These are phyloP conservation scores for Boletus reticuloceps DNA, from an alignment of 768 basidiomycete genomes.

Conservation along the genomic window DNA sequence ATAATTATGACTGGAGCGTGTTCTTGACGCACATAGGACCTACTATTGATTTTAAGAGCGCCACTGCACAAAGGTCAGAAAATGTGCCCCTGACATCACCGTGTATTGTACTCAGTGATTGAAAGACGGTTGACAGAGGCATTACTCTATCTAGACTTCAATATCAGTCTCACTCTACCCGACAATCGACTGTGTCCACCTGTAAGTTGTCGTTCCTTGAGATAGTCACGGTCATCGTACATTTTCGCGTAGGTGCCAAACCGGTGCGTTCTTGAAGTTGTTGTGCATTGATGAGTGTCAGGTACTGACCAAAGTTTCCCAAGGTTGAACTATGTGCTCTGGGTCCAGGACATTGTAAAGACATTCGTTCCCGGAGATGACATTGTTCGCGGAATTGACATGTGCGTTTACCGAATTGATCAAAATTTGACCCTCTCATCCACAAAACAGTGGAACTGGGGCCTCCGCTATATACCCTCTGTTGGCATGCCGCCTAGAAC, in stretches of 20 bases:
- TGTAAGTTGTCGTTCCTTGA: slow-evolving; percentile 42
- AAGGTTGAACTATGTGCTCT: slow-evolving; percentile 85
- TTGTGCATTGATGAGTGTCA: background rate
- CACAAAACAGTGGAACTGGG: slow-evolving; percentile 71
- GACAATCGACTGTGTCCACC: slow-evolving; percentile 82
- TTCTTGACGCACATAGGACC: slow-evolving; percentile 27
- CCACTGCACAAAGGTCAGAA: slow-evolving; percentile 62
- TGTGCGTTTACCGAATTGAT: slow-evolving; percentile 46
- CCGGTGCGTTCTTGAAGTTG: slow-evolving; percentile 39
- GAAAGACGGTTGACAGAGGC: slow-evolving; percentile 75
- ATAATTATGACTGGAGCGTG: slow-evolving; percentile 21
- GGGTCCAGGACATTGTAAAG: slow-evolving; percentile 70
- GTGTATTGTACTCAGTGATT: slow-evolving; percentile 8
- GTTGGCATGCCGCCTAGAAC: slow-evolving; percentile 54
- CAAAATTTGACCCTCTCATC: background rate
- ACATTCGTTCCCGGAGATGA: slow-evolving; percentile 23
- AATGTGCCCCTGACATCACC: background rate
- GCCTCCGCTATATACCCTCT: slow-evolving; percentile 89
- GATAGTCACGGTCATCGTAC: background rate
- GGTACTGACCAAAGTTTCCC: background rate
- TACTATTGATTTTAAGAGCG: slow-evolving; percentile 74
- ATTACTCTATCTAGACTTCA: slow-evolving; percentile 73
- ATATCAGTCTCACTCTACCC: slow-evolving; percentile 58
- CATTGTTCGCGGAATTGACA: slow-evolving; percentile 59
- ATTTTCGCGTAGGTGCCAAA: slow-evolving; percentile 60